Conservation (phyloP, 495 filamentous ascomycete species). For the Beverwykella pulmonaria region DNA sequence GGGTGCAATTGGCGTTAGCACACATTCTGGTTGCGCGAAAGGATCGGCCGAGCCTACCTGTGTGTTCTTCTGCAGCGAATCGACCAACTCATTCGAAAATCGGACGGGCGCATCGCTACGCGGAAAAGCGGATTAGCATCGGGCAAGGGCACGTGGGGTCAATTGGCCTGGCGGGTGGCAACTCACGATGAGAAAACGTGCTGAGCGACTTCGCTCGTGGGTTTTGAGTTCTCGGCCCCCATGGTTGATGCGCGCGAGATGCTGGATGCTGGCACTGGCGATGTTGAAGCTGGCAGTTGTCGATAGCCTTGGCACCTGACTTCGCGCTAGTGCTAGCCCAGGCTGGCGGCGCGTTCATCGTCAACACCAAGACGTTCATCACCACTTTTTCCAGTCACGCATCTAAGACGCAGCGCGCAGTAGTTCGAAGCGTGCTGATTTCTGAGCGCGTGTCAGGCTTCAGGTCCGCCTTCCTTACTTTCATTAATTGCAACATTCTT, state of each 20-base stretch:
- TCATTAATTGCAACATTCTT: too few relatives aligned
- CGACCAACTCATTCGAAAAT: slow-evolving; percentile 82
- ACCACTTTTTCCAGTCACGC: neutral
- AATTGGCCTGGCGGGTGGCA: slow-evolving; percentile 7
- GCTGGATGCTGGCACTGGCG: slow-evolving; percentile 9
- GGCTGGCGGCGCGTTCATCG: slow-evolving; percentile 16
- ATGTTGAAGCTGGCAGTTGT: slow-evolving; percentile 18
- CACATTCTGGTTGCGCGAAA: neutral
- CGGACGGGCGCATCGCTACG: slow-evolving; percentile 77
- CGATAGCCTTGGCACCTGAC: slow-evolving; percentile 21
- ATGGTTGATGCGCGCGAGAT: slow-evolving; percentile 36
- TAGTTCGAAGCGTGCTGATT: too few relatives aligned
- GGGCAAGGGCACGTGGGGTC: slow-evolving; percentile 3
- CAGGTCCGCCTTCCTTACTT: too few relatives aligned
- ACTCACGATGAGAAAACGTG: slow-evolving; percentile 49
- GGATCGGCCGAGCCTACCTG: slow-evolving; percentile 61
- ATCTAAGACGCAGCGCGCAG: neutral
- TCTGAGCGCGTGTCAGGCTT: too few relatives aligned
- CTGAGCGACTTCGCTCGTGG: slow-evolving; percentile 37
- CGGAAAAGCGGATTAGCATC: slow-evolving; percentile 16
- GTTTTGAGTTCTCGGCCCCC: slow-evolving; percentile 47
- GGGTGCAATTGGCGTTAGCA: slow-evolving; percentile 30
- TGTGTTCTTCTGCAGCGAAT: slow-evolving; percentile 76
- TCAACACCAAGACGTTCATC: slow-evolving; percentile 11
- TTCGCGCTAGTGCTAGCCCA: slow-evolving; percentile 12